phyloP scores from a whole-genome alignment of 192 early-diverging fungal genomes.

The Backusella luteola region DNA sequence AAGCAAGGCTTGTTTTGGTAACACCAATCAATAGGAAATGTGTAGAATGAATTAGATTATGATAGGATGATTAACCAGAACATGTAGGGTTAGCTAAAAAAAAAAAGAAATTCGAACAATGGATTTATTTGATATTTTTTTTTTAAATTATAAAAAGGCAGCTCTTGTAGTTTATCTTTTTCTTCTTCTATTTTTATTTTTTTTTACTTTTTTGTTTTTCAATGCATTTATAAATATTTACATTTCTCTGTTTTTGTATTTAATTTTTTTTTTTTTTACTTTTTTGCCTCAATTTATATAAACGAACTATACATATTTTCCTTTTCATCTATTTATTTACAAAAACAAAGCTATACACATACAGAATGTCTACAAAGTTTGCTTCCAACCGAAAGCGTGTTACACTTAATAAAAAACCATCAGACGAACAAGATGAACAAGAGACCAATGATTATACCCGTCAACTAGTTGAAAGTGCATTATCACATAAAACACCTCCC shows the following conservation, averaged over 20 bases:
- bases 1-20: not conserved
- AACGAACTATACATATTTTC: not conserved
- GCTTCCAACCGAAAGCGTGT: constrained; percentile 4
- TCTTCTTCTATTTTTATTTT: not conserved
- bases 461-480: not conserved
- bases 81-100: not conserved
- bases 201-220: too few species aligned
- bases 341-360: not conserved
- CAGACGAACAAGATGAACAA: not conserved
- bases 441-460: constrained; percentile 6
- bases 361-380: not conserved
- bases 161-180: not conserved
- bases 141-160: not conserved
- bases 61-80: too few species aligned
- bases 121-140: too few species aligned
- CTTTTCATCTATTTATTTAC: too few species aligned
- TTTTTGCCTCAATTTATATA: too few species aligned
- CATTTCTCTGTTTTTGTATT: too few species aligned
- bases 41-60: not conserved
- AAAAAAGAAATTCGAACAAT: not conserved
- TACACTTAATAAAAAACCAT: constrained; percentile 4
- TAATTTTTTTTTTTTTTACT: too few species aligned
- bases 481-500: not conserved
- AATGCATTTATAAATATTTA: too few species aligned
- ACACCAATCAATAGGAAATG: too few species aligned